phyloP scores from a whole-genome alignment of 371 early-diverging fungal species.

The Syncephalastrum contaminatum region DNA sequence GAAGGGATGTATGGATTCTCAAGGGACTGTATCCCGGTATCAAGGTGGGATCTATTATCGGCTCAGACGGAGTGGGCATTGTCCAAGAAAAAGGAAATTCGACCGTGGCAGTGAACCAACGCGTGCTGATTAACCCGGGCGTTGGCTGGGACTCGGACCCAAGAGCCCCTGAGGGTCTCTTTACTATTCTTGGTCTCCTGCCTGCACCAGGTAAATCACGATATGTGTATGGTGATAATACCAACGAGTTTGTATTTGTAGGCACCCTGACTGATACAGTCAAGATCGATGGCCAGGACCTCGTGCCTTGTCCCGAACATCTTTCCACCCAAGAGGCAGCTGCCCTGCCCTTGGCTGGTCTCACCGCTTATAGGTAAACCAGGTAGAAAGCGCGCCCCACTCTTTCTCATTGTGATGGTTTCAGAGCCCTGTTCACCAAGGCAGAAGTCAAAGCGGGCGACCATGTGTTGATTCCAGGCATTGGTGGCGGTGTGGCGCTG shows the following conservation, averaged over 20 bases:
- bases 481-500: constrained; percentile 77
- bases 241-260: constrained; percentile 5
- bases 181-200: constrained; percentile 58
- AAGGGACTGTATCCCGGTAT: constrained; percentile 50
- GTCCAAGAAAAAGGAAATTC: constrained; percentile 19
- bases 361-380: constrained; percentile 61
- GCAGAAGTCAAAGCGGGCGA: constrained; percentile 55
- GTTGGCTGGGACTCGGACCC: constrained; percentile 60
- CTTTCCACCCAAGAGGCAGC: constrained; percentile 65
- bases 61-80: constrained; percentile 63
- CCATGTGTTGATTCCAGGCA: constrained; percentile 72
- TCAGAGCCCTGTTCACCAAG: constrained; percentile 58
- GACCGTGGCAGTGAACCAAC: constrained; percentile 28
- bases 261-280: constrained; percentile 65
- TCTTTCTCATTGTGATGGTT: background rate
- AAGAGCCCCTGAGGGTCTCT: constrained; percentile 59
- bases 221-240: background rate
- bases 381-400: too few relatives aligned
- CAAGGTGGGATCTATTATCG: constrained; percentile 49
- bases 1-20: constrained; percentile 61
- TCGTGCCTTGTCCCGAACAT: constrained; percentile 59
- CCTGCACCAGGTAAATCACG: constrained; percentile 42
- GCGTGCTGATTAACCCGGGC: constrained; percentile 57
- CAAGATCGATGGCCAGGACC: constrained; percentile 41
- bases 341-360: constrained; percentile 67